Percentiles rank a stretch among this genome's conserved stretches.
Conservation (phyloP, 208 protist species). For the Vickermania spadyakhi region DNA sequence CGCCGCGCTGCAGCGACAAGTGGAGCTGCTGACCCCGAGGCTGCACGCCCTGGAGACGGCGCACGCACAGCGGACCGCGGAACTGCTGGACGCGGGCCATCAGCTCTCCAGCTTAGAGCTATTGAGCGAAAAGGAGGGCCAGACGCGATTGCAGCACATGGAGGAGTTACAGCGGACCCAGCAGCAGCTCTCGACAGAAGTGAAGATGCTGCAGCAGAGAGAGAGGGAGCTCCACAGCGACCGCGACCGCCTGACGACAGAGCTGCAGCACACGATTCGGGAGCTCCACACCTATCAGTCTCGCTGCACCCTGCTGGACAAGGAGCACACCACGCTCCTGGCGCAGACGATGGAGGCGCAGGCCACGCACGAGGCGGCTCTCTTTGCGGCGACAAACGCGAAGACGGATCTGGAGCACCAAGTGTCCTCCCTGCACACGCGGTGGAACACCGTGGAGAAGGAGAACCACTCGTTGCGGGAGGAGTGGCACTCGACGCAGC, state of each 20-base stretch:
- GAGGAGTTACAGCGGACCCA: constrained; percentile 30
- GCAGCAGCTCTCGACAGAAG: constrained; percentile 26
- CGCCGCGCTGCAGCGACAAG: constrained; percentile 18
- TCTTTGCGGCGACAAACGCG: not conserved
- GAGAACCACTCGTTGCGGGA: constrained; percentile 22
- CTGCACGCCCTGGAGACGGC: constrained; percentile 49
- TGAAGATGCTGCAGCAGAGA: constrained; percentile 24
- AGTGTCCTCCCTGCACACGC: constrained; percentile 13
- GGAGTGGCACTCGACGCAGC: constrained; percentile 17
- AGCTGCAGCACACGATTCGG: constrained; percentile 16
- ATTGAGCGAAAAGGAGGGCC: constrained; percentile 22
- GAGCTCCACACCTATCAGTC: constrained; percentile 21
- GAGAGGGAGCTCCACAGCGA: constrained; percentile 25
- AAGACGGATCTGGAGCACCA: not conserved
- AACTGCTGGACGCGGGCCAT: constrained; percentile 51
- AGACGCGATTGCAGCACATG: constrained; percentile 33
- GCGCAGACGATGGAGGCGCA: constrained; percentile 5
- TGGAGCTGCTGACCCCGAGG: constrained; percentile 33
- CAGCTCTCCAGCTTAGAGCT: constrained; percentile 37
- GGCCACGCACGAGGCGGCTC: not conserved
- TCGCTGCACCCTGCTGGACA: constrained; percentile 16
- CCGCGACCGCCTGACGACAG: constrained; percentile 24
- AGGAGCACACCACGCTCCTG: constrained; percentile 14
- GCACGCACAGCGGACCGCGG: constrained; percentile 26
- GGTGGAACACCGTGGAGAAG: constrained; percentile 20